These are phyloP conservation scores for Trametes sanguinea DNA, from an alignment of 768 basidiomycete genomes.

Conservation along the genomic window DNA sequence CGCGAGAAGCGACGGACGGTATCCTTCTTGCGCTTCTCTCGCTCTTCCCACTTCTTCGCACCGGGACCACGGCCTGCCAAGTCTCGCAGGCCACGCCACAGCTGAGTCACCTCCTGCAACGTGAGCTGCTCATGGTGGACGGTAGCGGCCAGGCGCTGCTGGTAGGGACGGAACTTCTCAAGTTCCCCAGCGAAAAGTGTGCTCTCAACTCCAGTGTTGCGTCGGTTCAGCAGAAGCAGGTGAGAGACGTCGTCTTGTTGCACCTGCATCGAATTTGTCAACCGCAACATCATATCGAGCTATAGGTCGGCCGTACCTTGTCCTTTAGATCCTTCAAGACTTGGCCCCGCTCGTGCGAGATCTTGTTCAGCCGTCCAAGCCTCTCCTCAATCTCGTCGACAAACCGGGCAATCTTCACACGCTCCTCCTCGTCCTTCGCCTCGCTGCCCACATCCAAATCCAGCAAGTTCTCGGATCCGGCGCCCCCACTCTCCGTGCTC, in stretches of 20 bases:
- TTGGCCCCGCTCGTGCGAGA: conserved; percentile 81
- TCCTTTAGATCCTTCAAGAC: conserved; percentile 94
- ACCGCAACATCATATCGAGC: background rate
- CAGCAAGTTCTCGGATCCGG: conserved; percentile 49
- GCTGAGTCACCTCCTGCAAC: conserved; percentile 70
- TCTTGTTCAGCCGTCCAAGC: conserved; percentile 75
- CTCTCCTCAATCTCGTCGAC: conserved; percentile 80
- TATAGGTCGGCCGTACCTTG: conserved; percentile 55
- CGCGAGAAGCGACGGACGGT: conserved; percentile 66
- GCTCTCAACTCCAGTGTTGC: conserved; percentile 80
- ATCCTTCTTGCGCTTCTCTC: conserved; percentile 79
- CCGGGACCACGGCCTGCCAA: conserved; percentile 74
- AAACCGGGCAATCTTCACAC: conserved; percentile 61
- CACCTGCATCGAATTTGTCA: conserved; percentile 49
- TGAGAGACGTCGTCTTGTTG: conserved; percentile 98
- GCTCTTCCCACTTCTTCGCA: conserved; percentile 78
- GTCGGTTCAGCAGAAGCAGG: conserved; percentile 85
- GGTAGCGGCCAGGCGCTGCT: conserved; percentile 77
- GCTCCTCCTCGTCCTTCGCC: conserved; percentile 62
- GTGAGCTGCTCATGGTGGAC: conserved; percentile 74
- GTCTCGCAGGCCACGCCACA: conserved; percentile 76
- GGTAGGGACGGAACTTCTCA: conserved; percentile 94
- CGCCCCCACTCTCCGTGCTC: conserved; percentile 43
- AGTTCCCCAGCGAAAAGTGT: conserved; percentile 90
- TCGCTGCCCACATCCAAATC: conserved; percentile 74